phyloP scores from a whole-genome alignment of 768 basidiomycete genomes.

The Amanita brunnescens region DNA sequence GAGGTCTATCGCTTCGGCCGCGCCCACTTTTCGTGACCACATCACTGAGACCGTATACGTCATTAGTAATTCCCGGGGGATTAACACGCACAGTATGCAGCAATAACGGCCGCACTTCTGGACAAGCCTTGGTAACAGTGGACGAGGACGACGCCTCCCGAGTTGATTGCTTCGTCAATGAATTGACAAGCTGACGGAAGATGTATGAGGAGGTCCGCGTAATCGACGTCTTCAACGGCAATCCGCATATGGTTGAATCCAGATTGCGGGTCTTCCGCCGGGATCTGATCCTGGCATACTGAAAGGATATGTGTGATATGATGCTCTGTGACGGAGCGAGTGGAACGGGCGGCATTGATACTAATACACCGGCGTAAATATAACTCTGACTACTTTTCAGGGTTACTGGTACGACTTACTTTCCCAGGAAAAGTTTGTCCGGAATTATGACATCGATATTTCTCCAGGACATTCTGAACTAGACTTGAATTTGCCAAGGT shows the following conservation, averaged over 20 bases:
- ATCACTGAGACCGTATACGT: constrained; percentile 41
- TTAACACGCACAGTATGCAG: constrained; percentile 58
- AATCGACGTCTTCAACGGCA: constrained; percentile 60
- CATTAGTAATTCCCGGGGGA: constrained; percentile 5
- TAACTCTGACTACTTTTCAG: constrained; percentile 12
- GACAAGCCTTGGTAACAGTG: constrained; percentile 62
- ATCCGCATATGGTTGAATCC: constrained; percentile 66
- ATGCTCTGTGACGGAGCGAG: constrained; percentile 62
- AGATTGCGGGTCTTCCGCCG: constrained; percentile 61
- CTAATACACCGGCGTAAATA: constrained; percentile 27
- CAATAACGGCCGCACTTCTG: constrained; percentile 60
- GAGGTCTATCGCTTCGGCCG: constrained; percentile 48
- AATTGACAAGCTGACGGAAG: constrained; percentile 59
- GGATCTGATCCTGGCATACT: constrained; percentile 65
- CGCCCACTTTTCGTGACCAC: constrained; percentile 48
- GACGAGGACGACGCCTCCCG: constrained; percentile 55
- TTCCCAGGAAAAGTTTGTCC: constrained; percentile 62
- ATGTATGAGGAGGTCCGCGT: constrained; percentile 58
- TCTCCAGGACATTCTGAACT: constrained; percentile 45
- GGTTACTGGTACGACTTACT: constrained; percentile 38
- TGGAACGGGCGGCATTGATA: constrained; percentile 60
- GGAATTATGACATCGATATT: constrained; percentile 63
- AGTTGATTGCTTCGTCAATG: constrained; percentile 50
- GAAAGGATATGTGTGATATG: constrained; percentile 76
- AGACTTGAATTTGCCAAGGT: constrained; percentile 12